Percentiles rank a stretch among this genome's conserved stretches.
phyloP scores from a whole-genome alignment of 768 basidiomycete species.

The Candolleomyces efflorescens region DNA sequence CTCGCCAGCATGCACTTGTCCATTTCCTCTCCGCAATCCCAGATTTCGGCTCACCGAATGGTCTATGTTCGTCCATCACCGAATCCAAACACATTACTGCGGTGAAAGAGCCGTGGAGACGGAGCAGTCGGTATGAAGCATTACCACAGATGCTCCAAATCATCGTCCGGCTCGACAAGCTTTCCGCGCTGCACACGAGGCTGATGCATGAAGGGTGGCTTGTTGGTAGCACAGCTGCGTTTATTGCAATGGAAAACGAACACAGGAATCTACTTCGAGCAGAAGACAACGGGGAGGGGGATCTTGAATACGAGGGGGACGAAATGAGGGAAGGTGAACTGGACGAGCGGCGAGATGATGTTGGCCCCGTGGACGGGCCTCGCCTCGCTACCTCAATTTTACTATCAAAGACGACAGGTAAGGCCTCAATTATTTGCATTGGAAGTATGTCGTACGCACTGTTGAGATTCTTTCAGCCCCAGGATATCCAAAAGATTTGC shows the following conservation, averaged over 20 bases:
- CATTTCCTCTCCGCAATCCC: slow-evolving; percentile 16
- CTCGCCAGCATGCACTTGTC: slow-evolving; percentile 19
- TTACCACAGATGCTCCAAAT: slow-evolving; percentile 32
- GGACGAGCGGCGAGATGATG: no score
- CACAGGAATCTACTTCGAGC: no score
- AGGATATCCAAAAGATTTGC: no score
- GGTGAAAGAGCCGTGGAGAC: slow-evolving; percentile 31
- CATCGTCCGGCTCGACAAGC: slow-evolving; percentile 26
- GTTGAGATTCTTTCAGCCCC: no score
- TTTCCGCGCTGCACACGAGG: slow-evolving; percentile 13
- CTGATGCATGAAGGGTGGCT: neutral
- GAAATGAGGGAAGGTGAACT: no score
- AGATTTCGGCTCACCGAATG: slow-evolving; percentile 20
- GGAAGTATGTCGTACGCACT: no score
- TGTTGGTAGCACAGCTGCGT: neutral
- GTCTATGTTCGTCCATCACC: slow-evolving; percentile 29
- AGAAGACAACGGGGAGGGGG: no score
- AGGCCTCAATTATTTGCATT: no score
- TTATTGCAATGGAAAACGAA: neutral
- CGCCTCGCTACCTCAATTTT: no score
- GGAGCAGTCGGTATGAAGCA: slow-evolving; percentile 25
- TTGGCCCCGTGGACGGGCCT: no score
- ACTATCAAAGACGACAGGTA: no score
- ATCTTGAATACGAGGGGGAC: no score
- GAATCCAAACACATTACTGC: slow-evolving; percentile 29